Evolutionary conservation across 495 filamentous ascomycete species (phyloP), one percentile per base, ranked within the genome.

Genomic region (Letharia lupina): DNA sequence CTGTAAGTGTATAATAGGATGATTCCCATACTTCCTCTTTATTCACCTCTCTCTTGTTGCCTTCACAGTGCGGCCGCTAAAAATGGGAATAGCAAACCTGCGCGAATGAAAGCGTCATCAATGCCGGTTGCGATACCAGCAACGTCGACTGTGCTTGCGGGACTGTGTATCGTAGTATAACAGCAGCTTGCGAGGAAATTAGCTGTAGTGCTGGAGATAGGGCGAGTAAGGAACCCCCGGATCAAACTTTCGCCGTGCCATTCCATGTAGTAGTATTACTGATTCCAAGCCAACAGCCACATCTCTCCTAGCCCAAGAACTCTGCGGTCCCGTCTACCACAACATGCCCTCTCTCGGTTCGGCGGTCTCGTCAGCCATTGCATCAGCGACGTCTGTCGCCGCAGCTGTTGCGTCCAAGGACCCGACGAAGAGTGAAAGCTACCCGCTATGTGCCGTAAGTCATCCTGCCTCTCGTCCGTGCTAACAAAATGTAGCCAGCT

Each of bases 311-410:
- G 52, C 56, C 15, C 42, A 65, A 44, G 28, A 65, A 60, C 20
- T 65, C 50, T 65, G 63, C 63, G 52, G 39, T 59, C 50, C 50
- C 20, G 11, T 65, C 12, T 60, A 59, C 54, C 33, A 35, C 8
- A 60, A 65, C 48, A 31, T 13, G 23, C 8, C 48, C 3, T 31
- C 48, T 7, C 48, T 54, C 48, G 48, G 48, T 12, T 31, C 48
- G 2, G 23, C 48, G 2, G 48, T 54, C n/a, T 54, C 48, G 0
- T 54, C 48, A 33, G 48, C 48, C n/a, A 54, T 31, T 31, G 48
- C 48, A 13, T 54, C 48, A 4, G 48, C 48, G 10, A 54, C 23
- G 5, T 33, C 23, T 9, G 52, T 16, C 13, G 52, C 52, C 52
- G 52, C 52, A 18, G 4, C 52, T 35, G 31, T 56, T 18, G 31